Evolutionary conservation across 2,329 filamentous ascomycete genomes (phyloP).

Genomic region (Colletotrichum kahawae): DNA sequence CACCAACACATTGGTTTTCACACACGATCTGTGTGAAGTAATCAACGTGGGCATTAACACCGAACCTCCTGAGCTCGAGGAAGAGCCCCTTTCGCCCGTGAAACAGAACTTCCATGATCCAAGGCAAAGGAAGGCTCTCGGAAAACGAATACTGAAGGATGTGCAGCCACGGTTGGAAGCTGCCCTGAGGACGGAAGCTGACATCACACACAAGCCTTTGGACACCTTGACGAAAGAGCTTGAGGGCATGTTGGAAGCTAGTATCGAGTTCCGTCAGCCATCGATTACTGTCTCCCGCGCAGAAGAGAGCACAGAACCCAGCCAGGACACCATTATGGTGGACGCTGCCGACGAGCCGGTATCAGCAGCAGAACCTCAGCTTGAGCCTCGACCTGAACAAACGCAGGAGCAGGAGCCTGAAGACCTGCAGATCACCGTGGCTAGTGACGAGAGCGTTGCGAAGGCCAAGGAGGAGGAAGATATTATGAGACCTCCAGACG

Average conservation of each 20-base stretch:
- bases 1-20: constrained; percentile 61
- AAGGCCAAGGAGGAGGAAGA: constrained; percentile 29
- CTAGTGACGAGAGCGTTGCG: constrained; percentile 28
- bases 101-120: constrained; percentile 68
- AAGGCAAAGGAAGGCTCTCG: constrained; percentile 82
- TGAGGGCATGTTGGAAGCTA: constrained; percentile 73
- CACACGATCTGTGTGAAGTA: constrained; percentile 59
- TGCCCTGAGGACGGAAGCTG: constrained; percentile 81
- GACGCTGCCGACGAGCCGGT: constrained; percentile 39
- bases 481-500: constrained; percentile 33
- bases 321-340: constrained; percentile 56
- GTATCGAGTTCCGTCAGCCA: constrained; percentile 60
- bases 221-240: constrained; percentile 76
- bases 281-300: constrained; percentile 35
- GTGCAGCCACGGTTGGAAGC: constrained; percentile 79
- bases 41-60: constrained; percentile 59
- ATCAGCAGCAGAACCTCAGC: constrained; percentile 29
- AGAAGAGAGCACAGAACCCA: constrained; percentile 44
- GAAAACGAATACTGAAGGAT: constrained; percentile 85
- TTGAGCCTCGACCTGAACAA: constrained; percentile 11
- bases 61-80: constrained; percentile 33
- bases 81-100: constrained; percentile 48
- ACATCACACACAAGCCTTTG: constrained; percentile 72
- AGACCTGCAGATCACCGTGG: constrained; percentile 46
- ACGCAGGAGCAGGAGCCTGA: constrained; percentile 26